Conservation (phyloP, 1,139 yeast species). For the Scheffersomyces quercinus region DNA sequence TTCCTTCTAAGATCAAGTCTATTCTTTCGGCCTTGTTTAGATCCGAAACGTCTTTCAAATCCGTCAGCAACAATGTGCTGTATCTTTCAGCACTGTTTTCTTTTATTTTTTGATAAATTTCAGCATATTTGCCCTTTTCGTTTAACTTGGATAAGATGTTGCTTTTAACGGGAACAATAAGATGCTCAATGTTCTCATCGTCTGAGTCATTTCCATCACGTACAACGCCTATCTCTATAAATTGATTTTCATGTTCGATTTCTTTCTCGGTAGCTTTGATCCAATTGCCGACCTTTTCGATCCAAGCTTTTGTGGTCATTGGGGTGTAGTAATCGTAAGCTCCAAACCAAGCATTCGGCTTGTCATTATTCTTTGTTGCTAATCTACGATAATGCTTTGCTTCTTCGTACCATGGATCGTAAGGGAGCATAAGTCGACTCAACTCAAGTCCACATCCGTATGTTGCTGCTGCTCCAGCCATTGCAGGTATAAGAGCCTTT, state of each 20-base stretch:
- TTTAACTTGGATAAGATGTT: slow-evolving; percentile 6
- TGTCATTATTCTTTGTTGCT: slow-evolving; percentile 43
- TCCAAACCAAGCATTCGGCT: slow-evolving; percentile 59
- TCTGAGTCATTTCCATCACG: background rate
- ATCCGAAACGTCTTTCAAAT: slow-evolving; percentile 33
- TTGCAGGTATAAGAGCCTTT: slow-evolving; percentile 11
- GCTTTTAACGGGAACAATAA: background rate
- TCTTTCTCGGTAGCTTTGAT: slow-evolving; percentile 20
- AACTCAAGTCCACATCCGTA: slow-evolving; percentile 49
- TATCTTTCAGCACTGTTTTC: slow-evolving; percentile 23
- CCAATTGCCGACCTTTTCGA: slow-evolving; percentile 35
- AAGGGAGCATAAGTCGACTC: slow-evolving; percentile 48
- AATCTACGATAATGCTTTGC: slow-evolving; percentile 49
- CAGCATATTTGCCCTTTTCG: slow-evolving; percentile 19
- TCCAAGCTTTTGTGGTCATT: slow-evolving; percentile 51
- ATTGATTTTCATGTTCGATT: slow-evolving; percentile 9
- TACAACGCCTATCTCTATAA: background rate
- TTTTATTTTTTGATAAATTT: slow-evolving; percentile 26
- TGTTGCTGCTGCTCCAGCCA: slow-evolving; percentile 26
- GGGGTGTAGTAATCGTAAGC: slow-evolving; percentile 54
- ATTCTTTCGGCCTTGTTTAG: slow-evolving; percentile 39
- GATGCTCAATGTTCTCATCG: background rate
- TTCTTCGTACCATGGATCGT: slow-evolving; percentile 69
- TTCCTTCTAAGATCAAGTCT: slow-evolving; percentile 39
- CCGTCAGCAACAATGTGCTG: slow-evolving; percentile 22